Percentiles rank a stretch among this genome's conserved stretches.
Evolutionary conservation across 1,139 yeast genomes (phyloP).

Genomic region (Taphrina confusa): DNA sequence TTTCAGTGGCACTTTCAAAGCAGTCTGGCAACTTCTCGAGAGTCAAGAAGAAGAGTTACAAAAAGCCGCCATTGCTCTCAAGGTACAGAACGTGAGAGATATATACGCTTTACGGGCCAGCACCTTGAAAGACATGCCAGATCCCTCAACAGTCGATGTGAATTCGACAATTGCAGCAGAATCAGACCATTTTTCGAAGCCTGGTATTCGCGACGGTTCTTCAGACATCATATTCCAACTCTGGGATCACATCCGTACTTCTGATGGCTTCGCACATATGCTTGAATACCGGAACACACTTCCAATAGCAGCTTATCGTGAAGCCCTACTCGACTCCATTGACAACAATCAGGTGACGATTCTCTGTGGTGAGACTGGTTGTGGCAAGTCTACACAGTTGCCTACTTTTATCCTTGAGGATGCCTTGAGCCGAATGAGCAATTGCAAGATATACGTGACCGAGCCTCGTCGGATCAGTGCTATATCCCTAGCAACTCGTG

Average conservation of each 20-base stretch:
- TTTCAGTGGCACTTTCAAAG: constrained; percentile 19
- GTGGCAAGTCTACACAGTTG: constrained; percentile 91
- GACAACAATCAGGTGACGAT: constrained; percentile 70
- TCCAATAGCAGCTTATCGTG: constrained; percentile 24
- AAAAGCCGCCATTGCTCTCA: constrained; percentile 1
- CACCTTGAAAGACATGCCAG: neutral
- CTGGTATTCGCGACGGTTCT: neutral
- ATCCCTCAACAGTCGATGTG: neutral
- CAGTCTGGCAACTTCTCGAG: constrained; percentile 25
- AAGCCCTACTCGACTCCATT: constrained; percentile 28
- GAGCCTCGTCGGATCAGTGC: constrained; percentile 79
- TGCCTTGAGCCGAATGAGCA: constrained; percentile 57
- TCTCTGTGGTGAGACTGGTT: constrained; percentile 94
- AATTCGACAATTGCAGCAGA: neutral
- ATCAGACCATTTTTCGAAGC: neutral
- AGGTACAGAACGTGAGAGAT: constrained; percentile 15
- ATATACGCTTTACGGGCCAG: neutral
- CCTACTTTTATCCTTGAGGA: constrained; percentile 58
- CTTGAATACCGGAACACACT: constrained; percentile 13
- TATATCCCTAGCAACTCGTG: constrained; percentile 66
- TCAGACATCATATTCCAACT: neutral
- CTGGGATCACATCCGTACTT: constrained; percentile 11
- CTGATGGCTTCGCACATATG: constrained; percentile 16
- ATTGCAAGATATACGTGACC: constrained; percentile 64
- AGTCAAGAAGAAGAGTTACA: constrained; percentile 16